Conservation (phyloP, 176 grass and related monocot species). For the Triticum monococcum region DNA sequence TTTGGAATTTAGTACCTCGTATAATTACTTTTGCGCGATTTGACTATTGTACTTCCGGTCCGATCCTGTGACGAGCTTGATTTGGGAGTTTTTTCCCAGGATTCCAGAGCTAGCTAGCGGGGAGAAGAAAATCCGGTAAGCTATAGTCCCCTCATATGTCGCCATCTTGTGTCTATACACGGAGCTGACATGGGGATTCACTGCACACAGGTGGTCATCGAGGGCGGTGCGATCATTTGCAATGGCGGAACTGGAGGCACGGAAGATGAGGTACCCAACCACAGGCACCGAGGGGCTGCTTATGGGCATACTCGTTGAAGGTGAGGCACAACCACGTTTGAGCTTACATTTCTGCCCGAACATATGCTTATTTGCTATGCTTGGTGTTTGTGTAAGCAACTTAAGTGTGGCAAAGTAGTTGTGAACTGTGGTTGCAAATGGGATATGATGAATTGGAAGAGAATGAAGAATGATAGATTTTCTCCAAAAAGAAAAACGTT, state of each 20-base stretch:
- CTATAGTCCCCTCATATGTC: not conserved
- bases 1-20: no score
- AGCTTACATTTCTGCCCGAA: not conserved
- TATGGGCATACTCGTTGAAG: slow-evolving; percentile 88
- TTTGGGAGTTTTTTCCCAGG: slow-evolving; percentile 3
- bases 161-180: not conserved
- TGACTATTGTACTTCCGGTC: not conserved
- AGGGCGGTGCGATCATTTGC: slow-evolving; percentile 74
- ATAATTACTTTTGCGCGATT: not conserved
- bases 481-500: not conserved
- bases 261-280: slow-evolving; percentile 73
- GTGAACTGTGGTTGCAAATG: not conserved
- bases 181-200: slow-evolving; percentile 12
- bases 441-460: not conserved
- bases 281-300: slow-evolving; percentile 76
- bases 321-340: slow-evolving; percentile 33
- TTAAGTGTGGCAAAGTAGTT: not conserved
- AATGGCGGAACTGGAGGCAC: slow-evolving; percentile 80
- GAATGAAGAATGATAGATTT: not conserved
- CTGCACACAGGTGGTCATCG: slow-evolving; percentile 69
- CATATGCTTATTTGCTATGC: not conserved
- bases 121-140: slow-evolving; percentile 51
- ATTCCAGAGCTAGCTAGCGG: slow-evolving; percentile 44
- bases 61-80: slow-evolving; percentile 5
- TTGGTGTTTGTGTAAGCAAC: not conserved